Conservation (phyloP, 208 protist genomes). For the Trichomonas gallinae region DNA sequence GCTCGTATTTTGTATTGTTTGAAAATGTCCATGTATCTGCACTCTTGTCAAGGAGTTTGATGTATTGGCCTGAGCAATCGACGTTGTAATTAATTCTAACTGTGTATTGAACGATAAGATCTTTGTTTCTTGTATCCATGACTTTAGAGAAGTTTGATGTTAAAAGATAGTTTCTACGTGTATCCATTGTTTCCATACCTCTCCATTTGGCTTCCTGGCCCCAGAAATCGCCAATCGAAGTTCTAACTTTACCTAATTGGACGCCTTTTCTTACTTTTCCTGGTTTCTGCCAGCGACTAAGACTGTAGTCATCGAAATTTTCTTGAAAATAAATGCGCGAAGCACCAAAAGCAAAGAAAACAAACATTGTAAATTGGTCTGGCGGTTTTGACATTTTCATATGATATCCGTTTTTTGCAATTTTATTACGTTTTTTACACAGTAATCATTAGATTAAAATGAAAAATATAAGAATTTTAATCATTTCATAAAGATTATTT, state of each 20-base stretch:
- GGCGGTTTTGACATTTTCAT: background rate
- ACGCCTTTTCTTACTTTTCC: background rate
- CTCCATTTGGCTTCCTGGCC: background rate
- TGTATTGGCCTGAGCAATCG: background rate
- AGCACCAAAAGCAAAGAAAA: background rate
- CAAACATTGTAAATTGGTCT: background rate
- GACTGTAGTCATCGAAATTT: background rate
- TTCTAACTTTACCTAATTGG: background rate
- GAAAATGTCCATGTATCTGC: background rate
- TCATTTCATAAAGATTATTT: no score
- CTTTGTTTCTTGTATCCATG: background rate
- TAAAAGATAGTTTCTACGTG: background rate
- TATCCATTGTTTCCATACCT: conserved; percentile 3
- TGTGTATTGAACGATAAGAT: conserved; percentile 17
- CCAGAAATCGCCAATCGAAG: background rate
- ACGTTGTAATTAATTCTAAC: background rate
- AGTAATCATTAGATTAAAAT: no score
- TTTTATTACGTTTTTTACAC: no score
- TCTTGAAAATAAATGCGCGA: background rate
- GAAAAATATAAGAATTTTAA: no score
- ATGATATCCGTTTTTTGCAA: no score
- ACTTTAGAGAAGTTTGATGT: background rate
- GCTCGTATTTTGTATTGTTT: conserved; percentile 35
- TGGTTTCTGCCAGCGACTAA: background rate
- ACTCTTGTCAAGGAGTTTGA: background rate